A percentile compares a stretch with the other conserved stretches of the same genome.
Conservation (phyloP, 768 basidiomycete genomes). For the Solioccasus polychromus region DNA sequence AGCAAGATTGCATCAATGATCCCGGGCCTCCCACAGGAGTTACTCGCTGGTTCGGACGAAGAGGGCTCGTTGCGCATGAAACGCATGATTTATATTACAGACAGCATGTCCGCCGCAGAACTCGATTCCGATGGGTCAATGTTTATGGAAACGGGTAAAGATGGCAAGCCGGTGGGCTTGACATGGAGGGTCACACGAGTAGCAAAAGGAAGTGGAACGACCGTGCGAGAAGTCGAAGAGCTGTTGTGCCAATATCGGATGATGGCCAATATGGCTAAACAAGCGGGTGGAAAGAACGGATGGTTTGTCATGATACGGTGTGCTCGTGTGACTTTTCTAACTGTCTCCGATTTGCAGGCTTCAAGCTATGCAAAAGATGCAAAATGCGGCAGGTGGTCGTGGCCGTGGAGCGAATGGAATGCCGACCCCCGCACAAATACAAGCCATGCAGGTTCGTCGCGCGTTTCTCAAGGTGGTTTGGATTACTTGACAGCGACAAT, state of each 20-base stretch:
- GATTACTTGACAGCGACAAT: constrained; percentile 5
- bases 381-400: constrained; percentile 78
- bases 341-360: constrained; percentile 45
- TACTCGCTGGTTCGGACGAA: constrained; percentile 91
- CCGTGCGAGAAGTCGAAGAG: constrained; percentile 97
- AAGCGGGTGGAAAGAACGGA: constrained; percentile 96
- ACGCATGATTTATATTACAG: constrained; percentile 97
- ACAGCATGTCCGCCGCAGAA: constrained; percentile 92
- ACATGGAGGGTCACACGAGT: constrained; percentile 91
- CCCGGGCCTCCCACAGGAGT: constrained; percentile 88
- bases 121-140: constrained; percentile 92
- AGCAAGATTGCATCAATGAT: constrained; percentile 99
- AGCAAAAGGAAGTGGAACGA: constrained; percentile 91
- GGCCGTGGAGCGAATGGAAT: constrained; percentile 84
- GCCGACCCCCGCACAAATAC: constrained; percentile 91
- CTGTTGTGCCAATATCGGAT: constrained; percentile 93
- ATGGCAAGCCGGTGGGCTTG: constrained; percentile 79
- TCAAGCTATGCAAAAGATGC: constrained; percentile 91
- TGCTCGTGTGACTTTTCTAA: constrained; percentile 4
- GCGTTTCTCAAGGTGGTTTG: background rate
- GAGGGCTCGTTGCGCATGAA: constrained; percentile 90
- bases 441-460: constrained; percentile 81
- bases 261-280: constrained; percentile 99
- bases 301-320: constrained; percentile 48
- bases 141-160: constrained; percentile 83